phyloP scores from a whole-genome alignment of 1,139 yeast species.

The Zygosaccharomyces pseudobailii region DNA sequence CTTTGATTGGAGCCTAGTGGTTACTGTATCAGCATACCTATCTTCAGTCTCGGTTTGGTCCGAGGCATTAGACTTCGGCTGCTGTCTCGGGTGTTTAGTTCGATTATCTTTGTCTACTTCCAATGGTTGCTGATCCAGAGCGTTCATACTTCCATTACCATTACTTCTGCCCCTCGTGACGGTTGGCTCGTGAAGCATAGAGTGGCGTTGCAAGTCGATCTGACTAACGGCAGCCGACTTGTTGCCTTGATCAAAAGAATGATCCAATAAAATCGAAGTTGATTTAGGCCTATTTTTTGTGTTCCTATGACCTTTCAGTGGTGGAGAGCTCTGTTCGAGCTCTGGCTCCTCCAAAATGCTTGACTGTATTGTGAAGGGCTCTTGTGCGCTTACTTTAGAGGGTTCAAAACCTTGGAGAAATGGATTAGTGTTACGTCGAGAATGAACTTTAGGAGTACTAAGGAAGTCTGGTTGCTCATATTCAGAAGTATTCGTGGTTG shows the following conservation, averaged over 20 bases:
- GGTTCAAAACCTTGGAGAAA: neutral
- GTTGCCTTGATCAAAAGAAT: neutral
- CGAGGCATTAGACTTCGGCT: neutral
- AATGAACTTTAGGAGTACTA: conserved; percentile 20
- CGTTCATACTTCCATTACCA: neutral
- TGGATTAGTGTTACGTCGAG: neutral
- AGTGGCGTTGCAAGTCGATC: neutral
- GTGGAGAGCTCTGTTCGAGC: neutral
- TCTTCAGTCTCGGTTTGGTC: neutral
- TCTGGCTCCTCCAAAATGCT: conserved; percentile 3
- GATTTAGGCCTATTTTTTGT: neutral
- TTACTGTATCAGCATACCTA: neutral
- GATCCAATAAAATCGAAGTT: neutral
- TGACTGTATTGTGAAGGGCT: neutral
- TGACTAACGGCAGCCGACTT: neutral
- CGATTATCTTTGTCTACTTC: neutral
- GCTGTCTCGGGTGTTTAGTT: neutral
- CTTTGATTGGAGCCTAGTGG: neutral
- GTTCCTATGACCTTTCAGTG: neutral
- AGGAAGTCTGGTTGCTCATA: conserved; percentile 31
- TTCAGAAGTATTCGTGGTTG: neutral
- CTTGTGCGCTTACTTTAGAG: neutral
- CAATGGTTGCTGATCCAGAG: neutral
- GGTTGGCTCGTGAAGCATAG: neutral
- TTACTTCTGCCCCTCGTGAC: neutral